A percentile compares a stretch with the other conserved stretches of the same genome.
phyloP scores from a whole-genome alignment of 108 stramenopile species.

The Tribonema minus region DNA sequence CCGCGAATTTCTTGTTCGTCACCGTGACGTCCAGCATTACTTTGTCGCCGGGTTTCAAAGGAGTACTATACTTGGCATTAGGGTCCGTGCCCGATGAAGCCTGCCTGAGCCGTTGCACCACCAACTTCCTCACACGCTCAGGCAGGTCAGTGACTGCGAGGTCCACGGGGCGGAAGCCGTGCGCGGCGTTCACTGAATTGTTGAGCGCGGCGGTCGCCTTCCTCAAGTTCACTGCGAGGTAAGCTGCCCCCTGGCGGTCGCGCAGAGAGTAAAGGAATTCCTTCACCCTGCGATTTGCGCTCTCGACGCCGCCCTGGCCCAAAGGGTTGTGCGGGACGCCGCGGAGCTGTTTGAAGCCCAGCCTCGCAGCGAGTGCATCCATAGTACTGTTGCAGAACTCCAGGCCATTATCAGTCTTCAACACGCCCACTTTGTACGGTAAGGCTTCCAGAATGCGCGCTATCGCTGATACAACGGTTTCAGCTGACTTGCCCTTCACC shows the following conservation, averaged over 20 bases:
- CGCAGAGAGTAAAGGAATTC: not conserved
- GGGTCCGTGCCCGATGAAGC: not conserved
- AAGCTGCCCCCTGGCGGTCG: not conserved
- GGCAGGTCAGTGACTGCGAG: not conserved
- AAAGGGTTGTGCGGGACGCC: not conserved
- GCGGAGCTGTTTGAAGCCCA: not conserved
- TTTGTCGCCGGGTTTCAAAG: not conserved
- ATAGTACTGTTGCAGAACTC: not conserved
- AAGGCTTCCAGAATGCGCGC: not conserved
- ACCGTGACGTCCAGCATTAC: not conserved
- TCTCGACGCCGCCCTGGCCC: not conserved
- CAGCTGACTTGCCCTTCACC: not conserved
- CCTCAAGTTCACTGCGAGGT: too few species aligned
- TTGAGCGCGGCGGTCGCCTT: not conserved
- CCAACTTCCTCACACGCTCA: not conserved
- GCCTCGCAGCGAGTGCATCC: not conserved
- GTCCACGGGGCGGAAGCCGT: not conserved
- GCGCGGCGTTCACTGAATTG: not conserved
- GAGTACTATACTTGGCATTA: not conserved
- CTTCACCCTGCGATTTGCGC: not conserved
- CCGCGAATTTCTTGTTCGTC: not conserved
- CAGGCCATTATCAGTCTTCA: not conserved
- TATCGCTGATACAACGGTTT: not conserved
- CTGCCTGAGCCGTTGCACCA: not conserved
- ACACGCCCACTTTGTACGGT: not conserved